Percentiles rank a stretch among this genome's conserved stretches.
Conservation (phyloP, 257 asterid genomes). For the Ocimum tenuiflorum region DNA sequence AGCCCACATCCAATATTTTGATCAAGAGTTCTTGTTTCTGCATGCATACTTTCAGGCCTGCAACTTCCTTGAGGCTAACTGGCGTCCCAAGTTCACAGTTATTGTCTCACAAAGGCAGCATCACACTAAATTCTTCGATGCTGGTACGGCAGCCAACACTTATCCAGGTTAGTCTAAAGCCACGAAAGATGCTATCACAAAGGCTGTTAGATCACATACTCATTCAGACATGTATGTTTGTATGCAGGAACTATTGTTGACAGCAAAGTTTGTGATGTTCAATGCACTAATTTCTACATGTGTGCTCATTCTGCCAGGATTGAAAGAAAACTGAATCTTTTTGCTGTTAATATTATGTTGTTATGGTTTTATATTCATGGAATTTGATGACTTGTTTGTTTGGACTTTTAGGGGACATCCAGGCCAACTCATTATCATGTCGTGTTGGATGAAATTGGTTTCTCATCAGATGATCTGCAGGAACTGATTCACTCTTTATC, state of each 20-base stretch:
- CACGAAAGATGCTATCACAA: not conserved
- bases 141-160: slow-evolving; percentile 25
- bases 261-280: slow-evolving; percentile 27
- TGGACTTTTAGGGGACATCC: slow-evolving; percentile 34
- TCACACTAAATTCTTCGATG: slow-evolving; percentile 40
- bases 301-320: slow-evolving; percentile 30
- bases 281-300: slow-evolving; percentile 26
- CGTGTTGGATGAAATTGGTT: slow-evolving; percentile 41
- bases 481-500: slow-evolving; percentile 39
- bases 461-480: slow-evolving; percentile 40
- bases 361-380: too few species aligned
- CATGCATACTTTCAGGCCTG: slow-evolving; percentile 30
- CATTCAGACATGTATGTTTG: not conserved
- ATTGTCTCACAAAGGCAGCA: slow-evolving; percentile 43
- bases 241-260: slow-evolving; percentile 30
- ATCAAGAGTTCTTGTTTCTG: not conserved
- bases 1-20: not conserved
- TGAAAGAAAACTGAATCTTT: slow-evolving; percentile 11
- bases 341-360: not conserved
- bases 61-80: slow-evolving; percentile 36
- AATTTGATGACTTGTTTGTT: not conserved
- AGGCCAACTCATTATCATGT: slow-evolving; percentile 47
- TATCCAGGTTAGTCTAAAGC: slow-evolving; percentile 31
- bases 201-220: not conserved
- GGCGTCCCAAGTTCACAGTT: slow-evolving; percentile 44